Base-by-base conservation (phyloP, 306 rosid genomes). In the Phaseolus lunatus region DNA sequence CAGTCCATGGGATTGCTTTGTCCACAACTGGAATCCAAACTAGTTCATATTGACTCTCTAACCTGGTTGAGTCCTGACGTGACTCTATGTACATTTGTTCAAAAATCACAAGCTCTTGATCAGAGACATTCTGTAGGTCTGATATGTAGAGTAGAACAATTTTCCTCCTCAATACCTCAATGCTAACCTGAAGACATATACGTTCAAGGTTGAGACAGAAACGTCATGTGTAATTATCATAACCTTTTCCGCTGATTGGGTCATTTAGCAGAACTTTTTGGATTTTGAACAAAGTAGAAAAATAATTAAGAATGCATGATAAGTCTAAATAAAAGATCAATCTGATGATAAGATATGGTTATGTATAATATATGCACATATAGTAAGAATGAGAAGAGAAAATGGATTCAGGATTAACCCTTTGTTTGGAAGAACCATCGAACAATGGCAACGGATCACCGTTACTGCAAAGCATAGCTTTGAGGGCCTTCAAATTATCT, bases 11-110 rank as follows among this genome's bases (percentile, higher is more conserved):
- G 20, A 16, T 49, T 10, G 37, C 43, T 37, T 65, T 23, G 37
- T 87, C 83, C 73, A 78, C 69, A 52, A 87, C 58, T 1, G 96
- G 96, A 70, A 91, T 57, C 96, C 96, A 91, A 43, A 91, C 85
- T 0, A 91, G 71, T 31, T 84, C 90, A 26, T 84, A 89, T 64
- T 82, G 90, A 64, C 83, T 72, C 77, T 85, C 85, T 3, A 70
- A 14, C 83, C 78, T 84, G 3, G 37, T 19, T 20, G 83, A 61
- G 8, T 47, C 67, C 0, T 71, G 79, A 11, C 78, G 81, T 15
- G 88, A 75, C 41, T 87, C 93, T 22, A 1, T 2, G 75, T 84
- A 83, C 88, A 89, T 83, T 59, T 89, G 85, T 7, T 73, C 81
- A 5, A 91, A 48, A 26, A 87, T 83, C 41, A 48, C 6, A 44